phyloP scores from a whole-genome alignment of 805 yeast species.

The Maudiozyma pseudohumilis region DNA sequence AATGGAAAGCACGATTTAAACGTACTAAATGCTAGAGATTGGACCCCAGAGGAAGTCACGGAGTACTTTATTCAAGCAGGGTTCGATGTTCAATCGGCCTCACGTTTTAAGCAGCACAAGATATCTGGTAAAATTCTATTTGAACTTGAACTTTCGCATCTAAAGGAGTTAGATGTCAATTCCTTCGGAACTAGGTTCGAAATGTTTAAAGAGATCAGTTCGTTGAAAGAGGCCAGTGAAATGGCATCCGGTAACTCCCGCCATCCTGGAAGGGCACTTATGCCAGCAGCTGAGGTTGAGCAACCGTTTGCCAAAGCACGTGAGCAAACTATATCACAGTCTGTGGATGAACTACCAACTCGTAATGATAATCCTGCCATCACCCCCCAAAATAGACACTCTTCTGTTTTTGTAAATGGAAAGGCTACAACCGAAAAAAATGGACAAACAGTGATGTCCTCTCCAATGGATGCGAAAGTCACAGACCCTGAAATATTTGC shows the following conservation, averaged over 20 bases:
- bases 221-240: slow-evolving; percentile 29
- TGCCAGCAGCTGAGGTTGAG: slow-evolving; percentile 35
- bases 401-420: slow-evolving; percentile 12
- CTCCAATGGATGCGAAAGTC: slow-evolving; percentile 8
- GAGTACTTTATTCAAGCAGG: slow-evolving; percentile 64
- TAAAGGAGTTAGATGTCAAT: slow-evolving; percentile 84
- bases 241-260: background rate
- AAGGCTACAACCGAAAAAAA: slow-evolving; percentile 4
- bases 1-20: background rate
- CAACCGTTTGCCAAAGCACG: slow-evolving; percentile 12
- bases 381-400: slow-evolving; percentile 9
- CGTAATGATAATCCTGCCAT: background rate
- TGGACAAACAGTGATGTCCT: slow-evolving; percentile 4
- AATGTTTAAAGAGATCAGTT: slow-evolving; percentile 79
- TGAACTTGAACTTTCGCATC: slow-evolving; percentile 73
- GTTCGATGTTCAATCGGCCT: slow-evolving; percentile 64
- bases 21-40: slow-evolving; percentile 36
- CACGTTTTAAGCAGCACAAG: slow-evolving; percentile 76
- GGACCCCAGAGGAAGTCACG: slow-evolving; percentile 86
- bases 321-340: slow-evolving; percentile 13
- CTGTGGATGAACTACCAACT: slow-evolving; percentile 15
- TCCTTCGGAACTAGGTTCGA: slow-evolving; percentile 95
- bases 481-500: slow-evolving; percentile 32
- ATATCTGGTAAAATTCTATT: slow-evolving; percentile 79
- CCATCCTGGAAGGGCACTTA: slow-evolving; percentile 13